Percentiles rank a stretch among this genome's conserved stretches.
Evolutionary conservation across 805 yeast genomes (phyloP).

Genomic region (Metschnikowia rubicola): DNA sequence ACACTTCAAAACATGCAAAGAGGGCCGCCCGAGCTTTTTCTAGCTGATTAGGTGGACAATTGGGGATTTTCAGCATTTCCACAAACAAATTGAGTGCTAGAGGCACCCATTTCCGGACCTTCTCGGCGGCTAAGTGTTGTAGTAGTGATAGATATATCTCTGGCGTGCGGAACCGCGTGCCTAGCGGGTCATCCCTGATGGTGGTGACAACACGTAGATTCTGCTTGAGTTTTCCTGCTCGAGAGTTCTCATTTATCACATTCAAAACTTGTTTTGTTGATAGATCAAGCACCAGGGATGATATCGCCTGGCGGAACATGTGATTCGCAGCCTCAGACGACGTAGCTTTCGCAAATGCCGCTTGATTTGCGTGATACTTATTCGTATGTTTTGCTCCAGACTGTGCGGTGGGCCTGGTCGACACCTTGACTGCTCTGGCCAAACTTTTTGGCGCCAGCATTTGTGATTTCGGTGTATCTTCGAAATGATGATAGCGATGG

Average conservation of each 20-base stretch:
- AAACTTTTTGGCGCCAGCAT: constrained; percentile 1
- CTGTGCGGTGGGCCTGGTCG: not conserved
- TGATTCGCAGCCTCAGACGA: not conserved
- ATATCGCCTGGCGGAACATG: not conserved
- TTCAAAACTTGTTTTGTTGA: not conserved
- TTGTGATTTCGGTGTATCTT: not conserved
- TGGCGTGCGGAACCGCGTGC: not conserved
- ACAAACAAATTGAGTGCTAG: constrained; percentile 10
- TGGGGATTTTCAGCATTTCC: constrained; percentile 2
- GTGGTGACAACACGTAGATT: constrained; percentile 11
- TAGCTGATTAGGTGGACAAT: constrained; percentile 3
- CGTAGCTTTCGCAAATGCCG: too few relatives aligned
- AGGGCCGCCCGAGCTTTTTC: constrained; percentile 7
- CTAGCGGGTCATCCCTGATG: constrained; percentile 9
- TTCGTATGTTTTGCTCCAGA: not conserved
- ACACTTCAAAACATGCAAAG: constrained; percentile 9
- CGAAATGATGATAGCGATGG: not conserved
- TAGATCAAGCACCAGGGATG: not conserved
- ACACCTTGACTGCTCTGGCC: not conserved
- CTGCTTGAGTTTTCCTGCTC: constrained; percentile 6
- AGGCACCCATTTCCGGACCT: not conserved
- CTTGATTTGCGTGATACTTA: too few relatives aligned
- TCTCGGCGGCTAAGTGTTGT: constrained; percentile 12
- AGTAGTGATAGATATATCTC: constrained; percentile 11
- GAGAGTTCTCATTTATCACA: constrained; percentile 1